Conservation (phyloP, 176 grass and related monocot species). For the Eragrostis nindensis region DNA sequence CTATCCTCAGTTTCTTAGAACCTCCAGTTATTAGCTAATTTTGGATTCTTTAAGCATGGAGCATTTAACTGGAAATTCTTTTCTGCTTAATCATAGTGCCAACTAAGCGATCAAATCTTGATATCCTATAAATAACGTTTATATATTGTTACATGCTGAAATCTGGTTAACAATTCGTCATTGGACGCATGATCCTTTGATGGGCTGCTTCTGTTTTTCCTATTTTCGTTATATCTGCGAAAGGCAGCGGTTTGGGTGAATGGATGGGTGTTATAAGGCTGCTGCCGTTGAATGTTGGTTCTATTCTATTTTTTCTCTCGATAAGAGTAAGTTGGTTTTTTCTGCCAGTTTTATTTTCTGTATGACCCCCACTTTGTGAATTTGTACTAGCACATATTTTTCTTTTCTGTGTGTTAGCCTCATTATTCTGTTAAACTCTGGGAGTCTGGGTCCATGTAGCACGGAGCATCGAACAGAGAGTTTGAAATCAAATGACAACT, state of each 20-base stretch:
- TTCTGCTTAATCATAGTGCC: conserved; percentile 19
- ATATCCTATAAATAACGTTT: conserved; percentile 18
- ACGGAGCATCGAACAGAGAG: background rate
- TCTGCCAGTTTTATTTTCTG: conserved; percentile 1
- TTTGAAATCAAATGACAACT: conserved; percentile 13
- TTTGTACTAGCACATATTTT: background rate
- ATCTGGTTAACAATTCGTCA: background rate
- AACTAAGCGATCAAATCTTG: background rate
- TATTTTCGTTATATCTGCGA: background rate
- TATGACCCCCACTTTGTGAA: background rate
- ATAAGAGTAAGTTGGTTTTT: background rate
- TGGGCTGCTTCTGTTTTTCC: background rate
- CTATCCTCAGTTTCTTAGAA: conserved; percentile 30
- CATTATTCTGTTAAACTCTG: background rate
- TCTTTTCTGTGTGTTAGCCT: background rate
- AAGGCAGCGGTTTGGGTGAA: background rate
- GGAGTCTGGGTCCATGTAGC: conserved; percentile 1
- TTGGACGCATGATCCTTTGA: conserved; percentile 11
- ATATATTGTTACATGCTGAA: conserved; percentile 9
- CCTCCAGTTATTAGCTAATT: conserved; percentile 7
- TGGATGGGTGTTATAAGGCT: conserved; percentile 1
- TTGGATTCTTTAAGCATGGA: conserved; percentile 25
- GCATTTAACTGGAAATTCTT: no score
- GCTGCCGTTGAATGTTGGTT: background rate
- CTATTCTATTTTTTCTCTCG: background rate